These are phyloP conservation scores for Leonotis leonurus DNA, from an alignment of 257 asterid genomes.

Conservation along the genomic window DNA sequence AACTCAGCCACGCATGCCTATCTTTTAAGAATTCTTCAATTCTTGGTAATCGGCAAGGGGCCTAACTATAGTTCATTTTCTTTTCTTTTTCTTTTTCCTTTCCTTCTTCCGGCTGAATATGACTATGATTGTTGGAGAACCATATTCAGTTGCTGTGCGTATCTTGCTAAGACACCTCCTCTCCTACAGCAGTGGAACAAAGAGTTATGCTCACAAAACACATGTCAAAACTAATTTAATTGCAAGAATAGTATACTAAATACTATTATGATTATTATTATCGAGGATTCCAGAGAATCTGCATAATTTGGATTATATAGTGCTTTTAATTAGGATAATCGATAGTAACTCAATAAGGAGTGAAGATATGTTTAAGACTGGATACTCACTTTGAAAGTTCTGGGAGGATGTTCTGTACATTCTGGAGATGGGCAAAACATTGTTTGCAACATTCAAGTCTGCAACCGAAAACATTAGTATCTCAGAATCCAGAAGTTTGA, in stretches of 20 bases:
- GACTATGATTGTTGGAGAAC: constrained; percentile 59
- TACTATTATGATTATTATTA: too few species aligned
- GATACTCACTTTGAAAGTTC: constrained; percentile 46
- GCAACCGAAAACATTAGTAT: constrained; percentile 16
- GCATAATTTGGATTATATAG: not conserved
- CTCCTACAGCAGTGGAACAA: constrained; percentile 44
- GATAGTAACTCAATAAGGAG: too few species aligned
- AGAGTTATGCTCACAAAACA: not conserved
- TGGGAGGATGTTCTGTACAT: constrained; percentile 56
- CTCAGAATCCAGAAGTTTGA: constrained; percentile 3
- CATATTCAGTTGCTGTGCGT: constrained; percentile 65
- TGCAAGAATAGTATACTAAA: too few species aligned
- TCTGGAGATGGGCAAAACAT: constrained; percentile 65
- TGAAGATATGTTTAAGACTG: too few species aligned
- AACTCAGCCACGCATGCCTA: constrained; percentile 5
- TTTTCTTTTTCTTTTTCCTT: not conserved
- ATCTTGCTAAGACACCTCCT: constrained; percentile 71
- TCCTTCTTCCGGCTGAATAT: constrained; percentile 3
- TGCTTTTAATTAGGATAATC: not conserved
- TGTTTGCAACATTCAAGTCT: constrained; percentile 76
- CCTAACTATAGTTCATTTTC: not conserved
- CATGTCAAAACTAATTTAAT: too few species aligned
- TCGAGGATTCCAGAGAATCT: too few species aligned
- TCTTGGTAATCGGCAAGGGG: not conserved
- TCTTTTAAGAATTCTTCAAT: not conserved